Conservation (phyloP, 1,139 yeast genomes). For the Pichia cactophila region DNA sequence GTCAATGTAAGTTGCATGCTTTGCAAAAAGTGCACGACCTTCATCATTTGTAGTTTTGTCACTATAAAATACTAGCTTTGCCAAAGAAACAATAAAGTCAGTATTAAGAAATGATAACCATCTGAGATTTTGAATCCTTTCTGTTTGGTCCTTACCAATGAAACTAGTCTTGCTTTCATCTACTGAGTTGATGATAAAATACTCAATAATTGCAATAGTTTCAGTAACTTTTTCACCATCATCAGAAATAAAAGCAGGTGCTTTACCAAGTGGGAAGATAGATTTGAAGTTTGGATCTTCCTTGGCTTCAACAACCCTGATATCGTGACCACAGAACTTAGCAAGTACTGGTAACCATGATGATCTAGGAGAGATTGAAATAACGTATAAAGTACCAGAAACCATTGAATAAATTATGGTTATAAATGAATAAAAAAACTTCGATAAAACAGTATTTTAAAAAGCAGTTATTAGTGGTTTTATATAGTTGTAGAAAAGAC, state of each 20-base stretch:
- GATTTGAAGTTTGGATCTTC: not conserved
- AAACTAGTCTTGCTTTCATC: constrained; percentile 8
- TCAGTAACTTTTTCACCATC: constrained; percentile 25
- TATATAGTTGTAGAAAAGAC: too few relatives aligned
- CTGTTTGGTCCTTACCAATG: constrained; percentile 17
- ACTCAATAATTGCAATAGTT: constrained; percentile 24
- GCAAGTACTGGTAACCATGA: constrained; percentile 13
- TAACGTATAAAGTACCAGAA: constrained; percentile 16
- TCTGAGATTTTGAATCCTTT: constrained; percentile 23
- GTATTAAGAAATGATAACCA: constrained; percentile 26
- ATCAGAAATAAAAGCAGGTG: constrained; percentile 28
- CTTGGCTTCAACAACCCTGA: constrained; percentile 24
- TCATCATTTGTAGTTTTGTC: not conserved
- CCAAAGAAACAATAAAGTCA: constrained; percentile 15
- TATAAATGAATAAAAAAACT: too few relatives aligned
- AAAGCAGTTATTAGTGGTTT: too few relatives aligned
- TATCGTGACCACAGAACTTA: constrained; percentile 31
- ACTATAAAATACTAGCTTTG: not conserved
- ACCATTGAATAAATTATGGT: constrained; percentile 9
- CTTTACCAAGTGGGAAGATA: constrained; percentile 27
- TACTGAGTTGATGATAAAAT: constrained; percentile 19
- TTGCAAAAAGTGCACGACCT: not conserved
- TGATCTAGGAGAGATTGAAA: constrained; percentile 19
- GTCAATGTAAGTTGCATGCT: not conserved
- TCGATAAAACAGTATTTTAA: too few relatives aligned